Evolutionary conservation across 805 yeast species (phyloP).

Genomic region (Babjeviella inositovora): DNA sequence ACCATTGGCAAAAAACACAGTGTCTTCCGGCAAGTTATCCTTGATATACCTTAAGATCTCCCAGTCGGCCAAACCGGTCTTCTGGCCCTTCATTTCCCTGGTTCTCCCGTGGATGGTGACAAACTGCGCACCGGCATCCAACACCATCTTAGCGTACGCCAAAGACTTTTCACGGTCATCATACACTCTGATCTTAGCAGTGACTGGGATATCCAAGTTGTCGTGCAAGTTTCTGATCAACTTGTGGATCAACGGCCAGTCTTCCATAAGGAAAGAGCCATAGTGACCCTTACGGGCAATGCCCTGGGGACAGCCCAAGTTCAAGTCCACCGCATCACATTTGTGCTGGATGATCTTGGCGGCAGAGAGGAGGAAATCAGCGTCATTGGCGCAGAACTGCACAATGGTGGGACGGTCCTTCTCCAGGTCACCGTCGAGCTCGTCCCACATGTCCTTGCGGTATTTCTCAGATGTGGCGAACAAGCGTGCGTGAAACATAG

Average conservation of each 20-base stretch:
- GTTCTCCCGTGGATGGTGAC: conserved; percentile 92
- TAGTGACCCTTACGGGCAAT: conserved; percentile 90
- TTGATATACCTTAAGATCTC: conserved; percentile 53
- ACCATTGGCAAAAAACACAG: conserved; percentile 90
- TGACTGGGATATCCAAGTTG: conserved; percentile 72
- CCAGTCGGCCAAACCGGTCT: conserved; percentile 95
- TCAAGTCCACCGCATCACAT: conserved; percentile 93
- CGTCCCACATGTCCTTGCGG: conserved; percentile 56
- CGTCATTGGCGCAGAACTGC: conserved; percentile 95
- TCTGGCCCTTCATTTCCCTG: conserved; percentile 94
- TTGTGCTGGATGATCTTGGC: conserved; percentile 66
- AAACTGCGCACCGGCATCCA: conserved; percentile 90
- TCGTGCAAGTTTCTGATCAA: conserved; percentile 62
- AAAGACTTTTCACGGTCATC: conserved; percentile 74
- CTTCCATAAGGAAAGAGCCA: conserved; percentile 94
- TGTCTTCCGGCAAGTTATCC: conserved; percentile 62
- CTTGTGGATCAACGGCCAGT: conserved; percentile 70
- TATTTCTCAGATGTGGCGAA: conserved; percentile 80
- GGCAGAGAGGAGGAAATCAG: conserved; percentile 67
- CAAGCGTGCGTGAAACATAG: conserved; percentile 88
- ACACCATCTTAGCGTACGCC: conserved; percentile 76
- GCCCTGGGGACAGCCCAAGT: conserved; percentile 97
- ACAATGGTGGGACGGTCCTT: conserved; percentile 79
- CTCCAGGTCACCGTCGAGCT: conserved; percentile 52
- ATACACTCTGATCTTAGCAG: conserved; percentile 87